Conservation (phyloP, 495 filamentous ascomycete genomes). For the Penicillium robsamsonii region DNA sequence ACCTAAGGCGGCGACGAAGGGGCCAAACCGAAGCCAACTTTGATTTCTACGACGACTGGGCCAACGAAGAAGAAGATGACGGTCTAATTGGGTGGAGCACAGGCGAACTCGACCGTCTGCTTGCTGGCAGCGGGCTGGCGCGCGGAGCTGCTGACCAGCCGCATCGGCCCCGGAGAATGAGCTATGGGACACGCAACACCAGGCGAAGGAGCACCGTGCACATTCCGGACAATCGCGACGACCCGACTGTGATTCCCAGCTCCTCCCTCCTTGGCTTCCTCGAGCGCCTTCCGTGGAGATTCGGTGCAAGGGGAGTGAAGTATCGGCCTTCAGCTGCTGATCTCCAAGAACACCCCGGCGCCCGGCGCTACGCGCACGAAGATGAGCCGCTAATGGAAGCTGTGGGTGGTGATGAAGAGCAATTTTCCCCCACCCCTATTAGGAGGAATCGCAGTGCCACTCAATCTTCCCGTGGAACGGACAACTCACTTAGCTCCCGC, state of each 20-base stretch:
- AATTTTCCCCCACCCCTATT: slow-evolving; percentile 35
- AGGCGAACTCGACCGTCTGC: slow-evolving; percentile 83
- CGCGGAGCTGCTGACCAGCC: slow-evolving; percentile 60
- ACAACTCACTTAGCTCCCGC: slow-evolving; percentile 87
- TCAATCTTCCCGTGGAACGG: slow-evolving; percentile 73
- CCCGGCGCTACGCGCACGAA: slow-evolving; percentile 51
- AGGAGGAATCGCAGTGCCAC: slow-evolving; percentile 74
- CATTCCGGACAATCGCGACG: slow-evolving; percentile 57
- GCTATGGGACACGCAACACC: slow-evolving; percentile 70
- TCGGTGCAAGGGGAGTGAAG: slow-evolving; percentile 72
- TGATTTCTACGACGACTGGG: slow-evolving; percentile 99
- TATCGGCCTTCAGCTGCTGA: slow-evolving; percentile 92
- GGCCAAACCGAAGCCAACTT: slow-evolving; percentile 79
- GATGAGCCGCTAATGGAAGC: slow-evolving; percentile 71
- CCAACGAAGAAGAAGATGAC: slow-evolving; percentile 65
- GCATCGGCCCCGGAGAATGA: slow-evolving; percentile 76
- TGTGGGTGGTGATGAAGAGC: slow-evolving; percentile 47
- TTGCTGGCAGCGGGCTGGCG: slow-evolving; percentile 69
- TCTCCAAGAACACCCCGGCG: slow-evolving; percentile 80
- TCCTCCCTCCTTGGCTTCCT: slow-evolving; percentile 85
- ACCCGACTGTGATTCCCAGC: slow-evolving; percentile 88
- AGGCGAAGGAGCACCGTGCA: slow-evolving; percentile 65
- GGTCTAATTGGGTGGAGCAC: slow-evolving; percentile 70
- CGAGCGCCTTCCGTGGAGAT: slow-evolving; percentile 77
- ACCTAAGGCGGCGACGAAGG: slow-evolving; percentile 62